A percentile compares a stretch with the other conserved stretches of the same genome.
Evolutionary conservation across 768 basidiomycete species (phyloP).

Genomic region (Terana coerulea): DNA sequence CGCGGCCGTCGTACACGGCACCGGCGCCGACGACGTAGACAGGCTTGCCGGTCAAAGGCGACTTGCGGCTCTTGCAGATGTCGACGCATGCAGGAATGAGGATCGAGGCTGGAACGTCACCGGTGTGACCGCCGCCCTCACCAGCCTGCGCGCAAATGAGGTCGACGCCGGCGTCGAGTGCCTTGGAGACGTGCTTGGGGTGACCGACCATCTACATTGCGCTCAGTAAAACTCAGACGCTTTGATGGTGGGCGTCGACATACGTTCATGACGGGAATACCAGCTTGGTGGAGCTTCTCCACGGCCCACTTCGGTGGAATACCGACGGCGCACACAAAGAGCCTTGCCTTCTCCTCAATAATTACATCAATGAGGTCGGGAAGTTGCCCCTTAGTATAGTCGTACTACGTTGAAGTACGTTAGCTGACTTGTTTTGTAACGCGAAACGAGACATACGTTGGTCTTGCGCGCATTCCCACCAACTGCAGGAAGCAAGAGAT

Average conservation of each 20-base stretch:
- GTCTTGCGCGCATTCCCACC: conserved; percentile 89
- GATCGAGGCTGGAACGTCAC: conserved; percentile 77
- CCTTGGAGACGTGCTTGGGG: conserved; percentile 82
- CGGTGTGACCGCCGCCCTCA: conserved; percentile 74
- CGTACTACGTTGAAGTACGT: conserved; percentile 65
- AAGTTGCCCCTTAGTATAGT: conserved; percentile 88
- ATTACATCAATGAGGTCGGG: conserved; percentile 84
- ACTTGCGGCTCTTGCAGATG: conserved; percentile 68
- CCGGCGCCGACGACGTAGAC: conserved; percentile 90
- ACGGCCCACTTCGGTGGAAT: conserved; percentile 81
- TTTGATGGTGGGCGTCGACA: neutral
- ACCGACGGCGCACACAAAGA: conserved; percentile 92
- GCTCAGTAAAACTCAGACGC: neutral
- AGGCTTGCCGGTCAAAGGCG: conserved; percentile 77
- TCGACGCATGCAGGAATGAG: conserved; percentile 92
- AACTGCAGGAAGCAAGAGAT: conserved; percentile 83
- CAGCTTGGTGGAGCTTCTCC: conserved; percentile 77
- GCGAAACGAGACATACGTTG: conserved; percentile 58
- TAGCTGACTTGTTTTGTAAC: too few relatives aligned
- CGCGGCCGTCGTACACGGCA: conserved; percentile 85
- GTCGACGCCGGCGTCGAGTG: conserved; percentile 82
- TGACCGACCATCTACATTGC: conserved; percentile 81
- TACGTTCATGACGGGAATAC: conserved; percentile 86
- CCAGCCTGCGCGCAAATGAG: conserved; percentile 94
- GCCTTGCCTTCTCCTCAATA: conserved; percentile 81